Evolutionary conservation across 148 eudicot species (phyloP).

Genomic region (Talinum fruticosum): DNA sequence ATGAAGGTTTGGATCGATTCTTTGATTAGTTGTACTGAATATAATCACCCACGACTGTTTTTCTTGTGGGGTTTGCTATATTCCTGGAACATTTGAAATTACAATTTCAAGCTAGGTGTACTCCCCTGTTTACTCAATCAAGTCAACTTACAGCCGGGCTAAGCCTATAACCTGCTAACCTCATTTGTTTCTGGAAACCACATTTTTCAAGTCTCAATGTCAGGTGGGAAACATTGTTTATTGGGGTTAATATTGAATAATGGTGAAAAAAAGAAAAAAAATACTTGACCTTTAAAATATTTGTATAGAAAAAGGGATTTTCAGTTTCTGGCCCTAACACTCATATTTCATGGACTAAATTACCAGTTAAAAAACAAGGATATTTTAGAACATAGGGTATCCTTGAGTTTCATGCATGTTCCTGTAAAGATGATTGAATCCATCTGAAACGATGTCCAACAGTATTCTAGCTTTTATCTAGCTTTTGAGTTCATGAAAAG

Average conservation of each 20-base stretch:
- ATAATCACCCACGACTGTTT: background rate
- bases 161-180: background rate
- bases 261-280: background rate
- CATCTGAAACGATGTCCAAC: background rate
- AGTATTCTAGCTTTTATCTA: background rate
- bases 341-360: background rate
- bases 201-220: background rate
- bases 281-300: background rate
- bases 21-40: constrained; percentile 4
- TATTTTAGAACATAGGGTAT: background rate
- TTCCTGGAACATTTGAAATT: background rate
- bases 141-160: background rate
- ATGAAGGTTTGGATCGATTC: constrained; percentile 55
- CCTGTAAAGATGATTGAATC: background rate
- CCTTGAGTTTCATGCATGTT: background rate
- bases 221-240: background rate
- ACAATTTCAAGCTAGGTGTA: background rate
- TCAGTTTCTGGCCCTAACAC: background rate
- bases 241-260: background rate
- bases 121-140: background rate
- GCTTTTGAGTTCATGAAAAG: background rate
- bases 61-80: background rate
- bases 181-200: background rate
- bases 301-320: background rate
- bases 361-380: background rate